A percentile compares a stretch with the other conserved stretches of the same genome.
phyloP scores from a whole-genome alignment of 805 yeast genomes.

The Candida ascalaphidarum region DNA sequence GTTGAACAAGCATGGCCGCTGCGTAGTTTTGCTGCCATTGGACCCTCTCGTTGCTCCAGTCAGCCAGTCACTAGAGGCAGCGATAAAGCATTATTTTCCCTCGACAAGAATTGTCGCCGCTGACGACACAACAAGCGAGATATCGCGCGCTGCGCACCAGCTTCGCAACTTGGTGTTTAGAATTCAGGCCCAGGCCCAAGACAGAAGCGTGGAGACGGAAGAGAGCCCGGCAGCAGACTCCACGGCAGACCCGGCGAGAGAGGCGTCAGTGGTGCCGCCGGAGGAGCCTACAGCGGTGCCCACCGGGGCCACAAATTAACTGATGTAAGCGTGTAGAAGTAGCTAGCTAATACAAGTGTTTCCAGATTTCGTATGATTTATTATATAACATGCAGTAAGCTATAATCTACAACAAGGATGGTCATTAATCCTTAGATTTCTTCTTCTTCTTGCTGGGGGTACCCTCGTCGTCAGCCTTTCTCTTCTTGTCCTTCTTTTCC shows the following conservation, averaged over 20 bases:
- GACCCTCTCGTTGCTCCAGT: slow-evolving; percentile 59
- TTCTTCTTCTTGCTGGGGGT: slow-evolving; percentile 35
- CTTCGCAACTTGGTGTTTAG: slow-evolving; percentile 29
- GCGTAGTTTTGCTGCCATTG: slow-evolving; percentile 50
- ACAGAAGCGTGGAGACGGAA: too few species aligned
- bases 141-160: slow-evolving; percentile 42
- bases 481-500: slow-evolving; percentile 16
- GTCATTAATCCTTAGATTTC: slow-evolving; percentile 39
- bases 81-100: slow-evolving; percentile 39
- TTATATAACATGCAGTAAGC: too few species aligned
- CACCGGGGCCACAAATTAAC: too few species aligned
- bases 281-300: too few species aligned
- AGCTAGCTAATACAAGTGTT: too few species aligned
- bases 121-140: slow-evolving; percentile 46
- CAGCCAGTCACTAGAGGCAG: slow-evolving; percentile 43
- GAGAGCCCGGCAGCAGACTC: too few species aligned
- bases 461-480: slow-evolving; percentile 29
- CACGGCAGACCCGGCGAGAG: too few species aligned
- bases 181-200: too few species aligned
- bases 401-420: too few species aligned
- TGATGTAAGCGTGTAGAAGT: too few species aligned
- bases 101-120: slow-evolving; percentile 29
- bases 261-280: too few species aligned
- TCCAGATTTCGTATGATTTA: too few species aligned
- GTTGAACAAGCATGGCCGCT: slow-evolving; percentile 54